Evolutionary conservation across 2,329 filamentous ascomycete species (phyloP).

Genomic region (Setomelanomma holmii): DNA sequence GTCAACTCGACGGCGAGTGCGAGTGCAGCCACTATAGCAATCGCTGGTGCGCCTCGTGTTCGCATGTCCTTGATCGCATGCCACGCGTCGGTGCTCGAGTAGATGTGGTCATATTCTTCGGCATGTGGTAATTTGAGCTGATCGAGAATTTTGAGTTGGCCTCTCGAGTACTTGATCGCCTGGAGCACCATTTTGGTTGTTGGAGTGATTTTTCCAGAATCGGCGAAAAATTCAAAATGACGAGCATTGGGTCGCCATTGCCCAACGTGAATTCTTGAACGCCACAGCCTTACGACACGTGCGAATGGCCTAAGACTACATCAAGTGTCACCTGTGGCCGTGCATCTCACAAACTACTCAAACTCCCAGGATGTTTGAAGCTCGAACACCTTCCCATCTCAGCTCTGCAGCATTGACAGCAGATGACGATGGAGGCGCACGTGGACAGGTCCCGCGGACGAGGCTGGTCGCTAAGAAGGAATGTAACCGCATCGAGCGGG

Average conservation of each 20-base stretch:
- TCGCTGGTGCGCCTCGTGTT: slow-evolving; percentile 83
- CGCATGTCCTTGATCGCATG: slow-evolving; percentile 85
- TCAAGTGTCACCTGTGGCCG: too few relatives aligned
- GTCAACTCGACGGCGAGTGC: slow-evolving; percentile 85
- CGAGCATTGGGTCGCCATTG: slow-evolving; percentile 28
- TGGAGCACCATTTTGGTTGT: slow-evolving; percentile 64
- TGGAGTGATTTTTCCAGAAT: slow-evolving; percentile 9
- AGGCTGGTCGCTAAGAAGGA: not conserved
- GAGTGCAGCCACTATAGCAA: slow-evolving; percentile 95
- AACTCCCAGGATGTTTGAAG: not conserved
- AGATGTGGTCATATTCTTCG: slow-evolving; percentile 77
- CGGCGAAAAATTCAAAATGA: slow-evolving; percentile 28
- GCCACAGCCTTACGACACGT: slow-evolving; percentile 17
- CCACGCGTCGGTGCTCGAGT: slow-evolving; percentile 76
- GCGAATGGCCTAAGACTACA: too few relatives aligned
- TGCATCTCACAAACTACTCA: too few relatives aligned
- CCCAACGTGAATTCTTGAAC: slow-evolving; percentile 14
- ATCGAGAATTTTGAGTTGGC: slow-evolving; percentile 78
- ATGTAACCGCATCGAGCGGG: not conserved
- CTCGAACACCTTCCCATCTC: not conserved
- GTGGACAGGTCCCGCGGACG: not conserved
- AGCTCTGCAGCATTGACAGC: not conserved
- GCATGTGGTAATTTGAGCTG: slow-evolving; percentile 84
- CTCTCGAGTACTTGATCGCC: slow-evolving; percentile 78
- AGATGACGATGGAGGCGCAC: slow-evolving; percentile 4